Evolutionary conservation across 2,329 filamentous ascomycete genomes (phyloP).

Genomic region (Daldinia sp.): DNA sequence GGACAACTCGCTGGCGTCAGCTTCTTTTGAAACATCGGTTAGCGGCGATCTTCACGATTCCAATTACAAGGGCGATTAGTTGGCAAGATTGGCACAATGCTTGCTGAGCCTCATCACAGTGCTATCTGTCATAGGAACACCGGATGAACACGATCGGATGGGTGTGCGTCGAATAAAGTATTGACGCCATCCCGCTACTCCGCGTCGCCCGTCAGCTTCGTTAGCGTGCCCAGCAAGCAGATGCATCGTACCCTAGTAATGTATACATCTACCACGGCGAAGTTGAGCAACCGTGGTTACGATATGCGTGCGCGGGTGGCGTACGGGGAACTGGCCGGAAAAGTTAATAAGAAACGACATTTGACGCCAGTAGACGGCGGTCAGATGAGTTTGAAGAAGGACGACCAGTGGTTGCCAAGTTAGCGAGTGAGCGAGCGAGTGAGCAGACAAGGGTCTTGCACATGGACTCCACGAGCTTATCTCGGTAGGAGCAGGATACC

Average conservation of each 20-base stretch:
- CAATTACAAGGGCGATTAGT: constrained; percentile 10
- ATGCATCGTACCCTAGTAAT: constrained; percentile 14
- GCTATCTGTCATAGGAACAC: constrained; percentile 30
- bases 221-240: constrained; percentile 3
- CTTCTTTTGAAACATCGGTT: constrained; percentile 30
- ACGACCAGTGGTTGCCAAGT: background rate
- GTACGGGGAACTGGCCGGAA: constrained; percentile 32
- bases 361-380: constrained; percentile 10
- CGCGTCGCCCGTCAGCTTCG: constrained; percentile 23
- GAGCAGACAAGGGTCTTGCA: constrained; percentile 17
- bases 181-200: constrained; percentile 35
- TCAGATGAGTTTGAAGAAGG: constrained; percentile 11
- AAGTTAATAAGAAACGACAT: constrained; percentile 37
- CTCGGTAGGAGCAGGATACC: constrained; percentile 39
- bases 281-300: constrained; percentile 4
- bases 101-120: constrained; percentile 3
- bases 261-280: background rate
- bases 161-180: constrained; percentile 13
- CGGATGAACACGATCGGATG: constrained; percentile 14
- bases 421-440: background rate
- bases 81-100: constrained; percentile 21
- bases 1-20: constrained; percentile 35
- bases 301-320: background rate
- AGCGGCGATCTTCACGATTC: constrained; percentile 32
- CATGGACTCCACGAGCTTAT: constrained; percentile 40